phyloP scores from a whole-genome alignment of 495 filamentous ascomycete genomes.

The Annulohypoxylon bovei region DNA sequence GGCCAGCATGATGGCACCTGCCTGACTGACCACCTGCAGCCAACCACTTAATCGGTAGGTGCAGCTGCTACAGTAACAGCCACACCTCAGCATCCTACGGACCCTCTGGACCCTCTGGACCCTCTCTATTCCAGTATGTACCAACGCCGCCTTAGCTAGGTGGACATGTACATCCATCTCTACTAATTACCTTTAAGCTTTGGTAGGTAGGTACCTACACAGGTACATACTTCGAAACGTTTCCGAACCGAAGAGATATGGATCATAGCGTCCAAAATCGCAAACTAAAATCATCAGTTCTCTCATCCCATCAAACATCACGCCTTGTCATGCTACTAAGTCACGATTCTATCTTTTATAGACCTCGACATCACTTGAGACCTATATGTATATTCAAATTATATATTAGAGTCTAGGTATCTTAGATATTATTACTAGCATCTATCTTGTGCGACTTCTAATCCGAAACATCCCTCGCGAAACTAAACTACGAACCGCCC shows the following conservation, averaged over 20 bases:
- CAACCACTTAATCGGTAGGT: slow-evolving; percentile 4
- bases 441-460: slow-evolving; percentile 19
- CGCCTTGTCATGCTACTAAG: slow-evolving; percentile 29
- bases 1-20: slow-evolving; percentile 37
- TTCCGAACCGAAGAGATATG: not conserved
- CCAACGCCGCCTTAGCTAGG: not conserved
- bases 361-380: not conserved
- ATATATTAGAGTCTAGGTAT: not conserved
- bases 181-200: not conserved
- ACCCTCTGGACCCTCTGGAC: not conserved
- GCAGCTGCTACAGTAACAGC: slow-evolving; percentile 32
- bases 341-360: not conserved
- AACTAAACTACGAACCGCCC: slow-evolving; percentile 7
- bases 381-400: not conserved
- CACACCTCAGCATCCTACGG: slow-evolving; percentile 8
- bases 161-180: no score
- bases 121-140: not conserved
- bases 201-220: not conserved
- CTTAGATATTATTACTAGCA: not conserved
- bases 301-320: slow-evolving; percentile 23
- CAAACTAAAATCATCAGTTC: not conserved
- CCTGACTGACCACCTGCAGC: slow-evolving; percentile 21
- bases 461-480: slow-evolving; percentile 27
- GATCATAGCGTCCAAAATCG: not conserved
- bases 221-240: slow-evolving; percentile 9